Evolutionary conservation across 345 rosid species (phyloP).

Genomic region (Excoecaria agallocha): DNA sequence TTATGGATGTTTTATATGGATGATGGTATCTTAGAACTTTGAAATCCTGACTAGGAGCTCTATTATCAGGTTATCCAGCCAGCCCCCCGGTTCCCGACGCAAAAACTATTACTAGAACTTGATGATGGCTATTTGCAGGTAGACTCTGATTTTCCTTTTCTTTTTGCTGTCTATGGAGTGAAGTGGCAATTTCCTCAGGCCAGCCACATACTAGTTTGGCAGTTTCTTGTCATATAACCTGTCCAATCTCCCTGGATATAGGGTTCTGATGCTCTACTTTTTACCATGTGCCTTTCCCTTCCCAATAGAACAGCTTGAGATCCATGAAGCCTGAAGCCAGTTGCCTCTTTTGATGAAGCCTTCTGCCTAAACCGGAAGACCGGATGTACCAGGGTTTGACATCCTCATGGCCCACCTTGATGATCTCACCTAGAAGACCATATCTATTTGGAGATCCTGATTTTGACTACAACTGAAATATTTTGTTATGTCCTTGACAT

Average conservation of each 20-base stretch:
- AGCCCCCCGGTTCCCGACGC: constrained; percentile 72
- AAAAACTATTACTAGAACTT: constrained; percentile 76
- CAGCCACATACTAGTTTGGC: constrained; percentile 30
- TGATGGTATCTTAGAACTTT: constrained; percentile 19
- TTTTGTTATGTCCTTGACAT: constrained; percentile 50
- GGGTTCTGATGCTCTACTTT: constrained; percentile 68
- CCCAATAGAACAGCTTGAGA: constrained; percentile 84
- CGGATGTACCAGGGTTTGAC: constrained; percentile 74
- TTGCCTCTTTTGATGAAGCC: constrained; percentile 78
- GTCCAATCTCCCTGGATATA: constrained; percentile 50
- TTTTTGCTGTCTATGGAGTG: constrained; percentile 18
- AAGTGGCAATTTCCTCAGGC: constrained; percentile 31
- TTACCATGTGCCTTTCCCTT: constrained; percentile 75
- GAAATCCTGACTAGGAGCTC: constrained; percentile 37
- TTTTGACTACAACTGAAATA: constrained; percentile 35
- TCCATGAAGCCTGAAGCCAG: constrained; percentile 92
- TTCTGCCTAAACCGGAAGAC: constrained; percentile 83
- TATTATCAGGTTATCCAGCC: constrained; percentile 83
- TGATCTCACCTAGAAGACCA: constrained; percentile 69
- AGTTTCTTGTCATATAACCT: constrained; percentile 48
- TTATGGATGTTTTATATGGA: constrained; percentile 8
- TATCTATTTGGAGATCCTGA: constrained; percentile 47
- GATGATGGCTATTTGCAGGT: constrained; percentile 49
- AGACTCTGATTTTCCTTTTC: constrained; percentile 29
- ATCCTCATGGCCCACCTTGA: constrained; percentile 68